Evolutionary conservation across 345 rosid species (phyloP).

Genomic region (Murraya paniculata): DNA sequence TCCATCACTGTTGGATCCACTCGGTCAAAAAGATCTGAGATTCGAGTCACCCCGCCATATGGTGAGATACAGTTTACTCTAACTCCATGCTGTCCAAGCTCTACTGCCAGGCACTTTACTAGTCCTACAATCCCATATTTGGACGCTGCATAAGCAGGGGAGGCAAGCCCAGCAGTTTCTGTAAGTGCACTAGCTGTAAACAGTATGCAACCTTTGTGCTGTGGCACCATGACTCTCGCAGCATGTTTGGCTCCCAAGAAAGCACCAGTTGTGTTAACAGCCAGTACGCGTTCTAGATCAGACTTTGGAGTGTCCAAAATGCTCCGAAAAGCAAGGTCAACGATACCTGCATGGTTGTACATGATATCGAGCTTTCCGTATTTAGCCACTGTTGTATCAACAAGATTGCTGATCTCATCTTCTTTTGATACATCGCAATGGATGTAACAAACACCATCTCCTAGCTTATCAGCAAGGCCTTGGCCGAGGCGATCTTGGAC

Average conservation of each 20-base stretch:
- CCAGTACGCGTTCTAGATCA: not conserved
- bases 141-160: not conserved
- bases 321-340: not conserved
- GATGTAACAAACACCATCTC: not conserved
- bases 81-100: not conserved
- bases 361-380: not conserved
- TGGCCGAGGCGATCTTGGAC: not conserved
- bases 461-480: not conserved
- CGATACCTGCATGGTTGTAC: not conserved
- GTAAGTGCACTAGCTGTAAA: not conserved
- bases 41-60: not conserved
- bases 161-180: not conserved
- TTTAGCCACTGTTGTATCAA: not conserved
- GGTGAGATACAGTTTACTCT: not conserved
- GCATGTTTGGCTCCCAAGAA: not conserved
- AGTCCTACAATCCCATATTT: not conserved
- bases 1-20: not conserved
- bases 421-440: not conserved
- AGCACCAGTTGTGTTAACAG: not conserved
- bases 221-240: not conserved
- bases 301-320: not conserved
- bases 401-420: not conserved
- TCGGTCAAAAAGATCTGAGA: not conserved
- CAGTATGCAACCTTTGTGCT: not conserved
- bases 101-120: not conserved